Evolutionary conservation across 768 basidiomycete species (phyloP).

Genomic region (Naematelia aurantialba): DNA sequence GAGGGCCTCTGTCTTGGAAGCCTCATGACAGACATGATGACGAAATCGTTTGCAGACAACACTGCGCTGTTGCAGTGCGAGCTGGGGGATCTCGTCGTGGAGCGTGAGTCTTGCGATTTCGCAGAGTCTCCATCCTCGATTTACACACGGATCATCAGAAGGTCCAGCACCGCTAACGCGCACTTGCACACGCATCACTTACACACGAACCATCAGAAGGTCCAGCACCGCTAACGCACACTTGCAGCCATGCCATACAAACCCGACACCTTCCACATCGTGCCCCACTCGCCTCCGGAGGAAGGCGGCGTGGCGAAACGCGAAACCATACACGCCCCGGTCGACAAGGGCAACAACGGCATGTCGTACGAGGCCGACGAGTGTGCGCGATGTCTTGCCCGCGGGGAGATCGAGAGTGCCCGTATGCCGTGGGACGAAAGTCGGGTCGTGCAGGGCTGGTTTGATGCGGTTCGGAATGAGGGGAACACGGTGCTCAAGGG

Average conservation of each 20-base stretch:
- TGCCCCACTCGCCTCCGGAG: slow-evolving; percentile 19
- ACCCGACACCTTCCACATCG: slow-evolving; percentile 30
- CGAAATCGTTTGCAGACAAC: slow-evolving; percentile 19
- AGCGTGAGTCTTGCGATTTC: slow-evolving; percentile 44
- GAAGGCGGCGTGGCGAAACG: slow-evolving; percentile 60
- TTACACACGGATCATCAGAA: too few relatives aligned
- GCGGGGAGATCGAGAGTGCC: slow-evolving; percentile 68
- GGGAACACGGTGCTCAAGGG: slow-evolving; percentile 59
- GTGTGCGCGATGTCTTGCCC: slow-evolving; percentile 70
- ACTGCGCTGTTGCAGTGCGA: slow-evolving; percentile 64
- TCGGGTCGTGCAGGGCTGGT: slow-evolving; percentile 72
- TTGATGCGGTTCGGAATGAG: slow-evolving; percentile 71
- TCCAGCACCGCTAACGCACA: too few relatives aligned
- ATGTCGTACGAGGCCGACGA: slow-evolving; percentile 88
- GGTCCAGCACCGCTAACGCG: too few relatives aligned
- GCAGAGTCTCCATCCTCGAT: too few relatives aligned
- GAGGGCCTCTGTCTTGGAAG: slow-evolving; percentile 58
- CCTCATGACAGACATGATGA: slow-evolving; percentile 31
- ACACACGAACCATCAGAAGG: too few relatives aligned
- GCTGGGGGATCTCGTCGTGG: slow-evolving; percentile 64
- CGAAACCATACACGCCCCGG: slow-evolving; percentile 53
- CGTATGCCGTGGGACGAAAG: slow-evolving; percentile 78
- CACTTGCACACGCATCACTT: too few relatives aligned
- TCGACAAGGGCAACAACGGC: slow-evolving; percentile 57
- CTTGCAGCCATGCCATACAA: slow-evolving; percentile 29